Percentiles rank a stretch among this genome's conserved stretches.
Evolutionary conservation across 2,329 filamentous ascomycete species (phyloP).

Genomic region (Hortaea sp.): DNA sequence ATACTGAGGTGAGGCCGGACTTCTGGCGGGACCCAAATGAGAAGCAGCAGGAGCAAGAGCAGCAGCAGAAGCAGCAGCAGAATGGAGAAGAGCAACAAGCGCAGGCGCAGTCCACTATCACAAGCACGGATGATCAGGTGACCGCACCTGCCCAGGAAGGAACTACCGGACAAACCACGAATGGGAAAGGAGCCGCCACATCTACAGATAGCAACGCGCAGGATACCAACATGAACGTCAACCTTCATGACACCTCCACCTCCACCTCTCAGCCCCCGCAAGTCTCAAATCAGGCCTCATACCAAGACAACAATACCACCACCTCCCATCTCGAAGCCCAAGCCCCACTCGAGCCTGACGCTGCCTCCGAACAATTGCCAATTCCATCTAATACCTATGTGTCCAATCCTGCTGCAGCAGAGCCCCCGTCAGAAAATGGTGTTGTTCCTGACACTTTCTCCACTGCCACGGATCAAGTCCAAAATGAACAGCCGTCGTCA

Average conservation of each 20-base stretch:
- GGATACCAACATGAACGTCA: conserved; percentile 7
- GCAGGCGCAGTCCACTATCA: conserved; percentile 13
- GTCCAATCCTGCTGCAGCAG: background rate
- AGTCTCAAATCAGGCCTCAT: conserved; percentile 12
- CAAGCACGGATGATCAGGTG: conserved; percentile 3
- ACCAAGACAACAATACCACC: conserved; percentile 7
- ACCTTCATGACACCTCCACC: background rate
- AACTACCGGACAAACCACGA: background rate
- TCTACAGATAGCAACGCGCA: conserved; percentile 8
- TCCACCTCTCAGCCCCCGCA: conserved; percentile 5
- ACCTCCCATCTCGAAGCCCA: background rate
- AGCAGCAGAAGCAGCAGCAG: background rate
- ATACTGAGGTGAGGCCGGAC: conserved; percentile 23
- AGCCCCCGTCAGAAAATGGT: conserved; percentile 4
- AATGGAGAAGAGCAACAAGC: conserved; percentile 2
- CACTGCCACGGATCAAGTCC: background rate
- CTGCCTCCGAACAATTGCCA: background rate
- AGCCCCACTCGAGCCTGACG: conserved; percentile 4
- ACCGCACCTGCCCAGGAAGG: background rate
- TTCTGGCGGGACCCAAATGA: conserved; percentile 24
- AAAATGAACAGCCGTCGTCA: conserved; percentile 1
- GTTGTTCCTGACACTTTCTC: background rate
- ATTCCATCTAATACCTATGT: conserved; percentile 6
- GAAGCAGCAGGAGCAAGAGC: background rate
- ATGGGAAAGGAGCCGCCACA: background rate